Conservation (phyloP, 2,329 filamentous ascomycete genomes). For the Monilinia fructicola region DNA sequence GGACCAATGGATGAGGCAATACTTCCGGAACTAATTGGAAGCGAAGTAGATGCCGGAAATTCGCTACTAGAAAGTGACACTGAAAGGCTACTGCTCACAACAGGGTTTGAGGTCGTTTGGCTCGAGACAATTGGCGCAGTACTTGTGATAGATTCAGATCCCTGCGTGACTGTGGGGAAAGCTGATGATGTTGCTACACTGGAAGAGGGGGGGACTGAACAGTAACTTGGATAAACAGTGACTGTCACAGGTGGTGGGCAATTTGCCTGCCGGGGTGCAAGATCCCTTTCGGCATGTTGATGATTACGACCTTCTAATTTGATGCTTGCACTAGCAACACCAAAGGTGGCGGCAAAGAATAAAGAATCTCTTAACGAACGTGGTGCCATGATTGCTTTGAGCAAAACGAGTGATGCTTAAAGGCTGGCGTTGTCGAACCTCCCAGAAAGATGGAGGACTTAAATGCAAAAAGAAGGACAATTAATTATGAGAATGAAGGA, state of each 20-base stretch:
- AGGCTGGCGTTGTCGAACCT: slow-evolving; percentile 9
- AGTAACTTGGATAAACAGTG: slow-evolving; percentile 7
- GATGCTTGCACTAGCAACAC: slow-evolving; percentile 23
- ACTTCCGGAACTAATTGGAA: background rate
- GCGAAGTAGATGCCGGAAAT: background rate
- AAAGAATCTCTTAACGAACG: slow-evolving; percentile 19
- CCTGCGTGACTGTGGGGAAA: background rate
- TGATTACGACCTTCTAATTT: slow-evolving; percentile 15
- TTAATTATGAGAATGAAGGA: slow-evolving; percentile 14
- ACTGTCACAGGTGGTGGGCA: slow-evolving; percentile 10
- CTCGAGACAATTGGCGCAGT: background rate
- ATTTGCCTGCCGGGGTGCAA: slow-evolving; percentile 1
- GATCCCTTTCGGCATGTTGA: background rate
- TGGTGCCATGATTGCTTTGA: slow-evolving; percentile 22
- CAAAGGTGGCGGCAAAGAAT: slow-evolving; percentile 19
- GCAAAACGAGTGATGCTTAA: slow-evolving; percentile 22
- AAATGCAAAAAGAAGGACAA: slow-evolving; percentile 12
- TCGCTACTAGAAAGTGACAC: too few species aligned
- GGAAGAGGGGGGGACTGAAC: background rate
- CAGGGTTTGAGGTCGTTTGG: background rate
- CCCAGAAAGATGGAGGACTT: slow-evolving; percentile 12
- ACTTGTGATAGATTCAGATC: background rate
- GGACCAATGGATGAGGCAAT: background rate
- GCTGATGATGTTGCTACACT: background rate
- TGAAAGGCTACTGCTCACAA: too few species aligned